Evolutionary conservation across 257 asterid genomes (phyloP).

Genomic region (Datura wrightii): DNA sequence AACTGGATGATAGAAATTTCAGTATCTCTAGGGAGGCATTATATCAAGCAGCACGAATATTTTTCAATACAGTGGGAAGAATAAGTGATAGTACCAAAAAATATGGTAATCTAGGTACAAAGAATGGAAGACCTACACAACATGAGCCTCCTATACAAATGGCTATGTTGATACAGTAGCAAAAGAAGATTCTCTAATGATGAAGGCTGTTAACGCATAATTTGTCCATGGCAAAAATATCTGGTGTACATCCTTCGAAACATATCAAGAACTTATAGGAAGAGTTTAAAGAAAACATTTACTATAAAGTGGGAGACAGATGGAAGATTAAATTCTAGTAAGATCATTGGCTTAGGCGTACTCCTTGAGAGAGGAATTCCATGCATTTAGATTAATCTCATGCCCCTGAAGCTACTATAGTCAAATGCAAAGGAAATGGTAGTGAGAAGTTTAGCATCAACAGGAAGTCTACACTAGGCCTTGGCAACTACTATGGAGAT

Average conservation of each 20-base stretch:
- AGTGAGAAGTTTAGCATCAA: slow-evolving; percentile 4
- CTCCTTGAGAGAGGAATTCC: neutral
- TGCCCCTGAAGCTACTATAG: neutral
- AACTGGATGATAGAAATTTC: neutral
- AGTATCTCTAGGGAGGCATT: neutral
- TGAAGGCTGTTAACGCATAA: neutral
- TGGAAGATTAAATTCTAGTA: neutral
- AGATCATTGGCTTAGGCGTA: neutral
- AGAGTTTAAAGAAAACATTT: neutral
- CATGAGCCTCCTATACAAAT: neutral
- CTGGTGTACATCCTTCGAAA: neutral
- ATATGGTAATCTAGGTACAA: neutral
- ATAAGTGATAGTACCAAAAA: neutral
- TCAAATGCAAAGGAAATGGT: slow-evolving; percentile 2
- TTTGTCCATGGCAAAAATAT: neutral
- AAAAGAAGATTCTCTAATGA: neutral
- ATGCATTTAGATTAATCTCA: neutral
- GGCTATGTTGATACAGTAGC: neutral
- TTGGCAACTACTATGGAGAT: neutral
- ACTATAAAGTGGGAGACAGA: neutral
- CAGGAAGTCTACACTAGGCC: neutral
- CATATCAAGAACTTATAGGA: neutral
- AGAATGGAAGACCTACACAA: neutral
- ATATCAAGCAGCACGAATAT: neutral
- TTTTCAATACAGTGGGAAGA: neutral